phyloP scores from a whole-genome alignment of 106 monocot species.

The Phalaenopsis aphrodite region DNA sequence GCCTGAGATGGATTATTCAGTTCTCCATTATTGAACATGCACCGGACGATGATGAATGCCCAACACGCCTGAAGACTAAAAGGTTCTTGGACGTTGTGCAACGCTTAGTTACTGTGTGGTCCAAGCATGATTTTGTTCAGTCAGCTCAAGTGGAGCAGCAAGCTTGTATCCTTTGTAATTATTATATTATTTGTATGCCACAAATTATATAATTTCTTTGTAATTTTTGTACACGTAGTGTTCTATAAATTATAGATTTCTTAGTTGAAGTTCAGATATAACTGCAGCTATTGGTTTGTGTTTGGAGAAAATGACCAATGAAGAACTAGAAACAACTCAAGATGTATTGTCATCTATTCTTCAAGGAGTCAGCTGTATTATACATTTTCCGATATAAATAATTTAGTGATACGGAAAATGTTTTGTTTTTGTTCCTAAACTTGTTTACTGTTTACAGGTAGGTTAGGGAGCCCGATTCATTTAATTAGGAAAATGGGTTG shows the following conservation, averaged over 20 bases:
- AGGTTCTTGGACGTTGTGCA: conserved; percentile 41
- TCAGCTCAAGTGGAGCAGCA: conserved; percentile 80
- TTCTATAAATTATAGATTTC: conserved; percentile 14
- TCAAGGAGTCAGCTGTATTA: conserved; percentile 95
- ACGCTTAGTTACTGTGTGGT: conserved; percentile 55
- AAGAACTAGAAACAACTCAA: conserved; percentile 73
- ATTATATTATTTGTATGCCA: not conserved
- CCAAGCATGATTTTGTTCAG: conserved; percentile 79
- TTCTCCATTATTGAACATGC: conserved; percentile 67
- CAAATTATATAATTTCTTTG: not conserved
- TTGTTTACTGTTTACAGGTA: conserved; percentile 41
- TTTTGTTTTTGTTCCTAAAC: conserved; percentile 4
- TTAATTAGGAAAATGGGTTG: conserved; percentile 84
- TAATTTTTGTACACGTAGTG: not conserved
- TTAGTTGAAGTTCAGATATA: conserved; percentile 49
- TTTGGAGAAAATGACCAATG: conserved; percentile 70
- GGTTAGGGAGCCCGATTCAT: conserved; percentile 91
- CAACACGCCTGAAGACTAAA: conserved; percentile 29
- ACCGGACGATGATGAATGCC: conserved; percentile 22
- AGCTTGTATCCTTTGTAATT: conserved; percentile 82
- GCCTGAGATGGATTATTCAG: conserved; percentile 96
- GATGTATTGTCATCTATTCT: conserved; percentile 75
- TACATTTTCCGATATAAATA: conserved; percentile 7
- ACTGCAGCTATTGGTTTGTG: conserved; percentile 87
- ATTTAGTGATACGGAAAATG: not conserved